phyloP scores from a whole-genome alignment of 2,329 filamentous ascomycete genomes.

The Sclerotinia subarctica region DNA sequence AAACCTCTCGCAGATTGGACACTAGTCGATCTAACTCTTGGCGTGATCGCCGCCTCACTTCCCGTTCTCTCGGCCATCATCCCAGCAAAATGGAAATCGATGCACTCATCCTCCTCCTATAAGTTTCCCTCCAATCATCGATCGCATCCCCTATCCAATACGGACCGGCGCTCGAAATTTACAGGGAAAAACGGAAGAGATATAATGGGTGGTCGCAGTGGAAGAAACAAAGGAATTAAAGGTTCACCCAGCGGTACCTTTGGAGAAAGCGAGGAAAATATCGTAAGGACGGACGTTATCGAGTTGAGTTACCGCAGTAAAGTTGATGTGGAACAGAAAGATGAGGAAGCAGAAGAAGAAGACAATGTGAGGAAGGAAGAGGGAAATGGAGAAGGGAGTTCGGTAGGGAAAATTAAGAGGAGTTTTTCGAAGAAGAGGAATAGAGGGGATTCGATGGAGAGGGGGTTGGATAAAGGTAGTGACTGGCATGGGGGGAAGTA shows the following conservation, averaged over 20 bases:
- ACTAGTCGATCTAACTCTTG: conserved; percentile 38
- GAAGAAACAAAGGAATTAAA: no score
- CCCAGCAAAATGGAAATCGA: conserved; percentile 22
- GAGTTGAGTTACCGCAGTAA: conserved; percentile 24
- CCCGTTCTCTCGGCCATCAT: conserved; percentile 38
- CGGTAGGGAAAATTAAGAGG: background rate
- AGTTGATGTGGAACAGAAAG: background rate
- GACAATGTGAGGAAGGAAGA: background rate
- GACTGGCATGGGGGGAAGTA: background rate
- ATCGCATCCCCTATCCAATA: background rate
- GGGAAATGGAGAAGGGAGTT: background rate
- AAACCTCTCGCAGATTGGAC: conserved; percentile 37
- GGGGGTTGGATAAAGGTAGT: background rate
- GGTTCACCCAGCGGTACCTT: background rate
- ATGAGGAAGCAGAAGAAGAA: no score
- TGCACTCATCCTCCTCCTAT: background rate
- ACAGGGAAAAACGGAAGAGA: background rate
- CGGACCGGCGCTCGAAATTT: background rate
- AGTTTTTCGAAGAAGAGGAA: background rate
- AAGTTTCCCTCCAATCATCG: background rate
- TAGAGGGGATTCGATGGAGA: background rate
- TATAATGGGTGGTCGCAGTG: background rate
- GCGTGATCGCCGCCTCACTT: conserved; percentile 38
- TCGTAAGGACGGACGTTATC: conserved; percentile 27
- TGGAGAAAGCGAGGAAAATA: conserved; percentile 27